Evolutionary conservation across 73 alveolate genomes (phyloP).

Genomic region (Tetrahymena malaccensis): DNA sequence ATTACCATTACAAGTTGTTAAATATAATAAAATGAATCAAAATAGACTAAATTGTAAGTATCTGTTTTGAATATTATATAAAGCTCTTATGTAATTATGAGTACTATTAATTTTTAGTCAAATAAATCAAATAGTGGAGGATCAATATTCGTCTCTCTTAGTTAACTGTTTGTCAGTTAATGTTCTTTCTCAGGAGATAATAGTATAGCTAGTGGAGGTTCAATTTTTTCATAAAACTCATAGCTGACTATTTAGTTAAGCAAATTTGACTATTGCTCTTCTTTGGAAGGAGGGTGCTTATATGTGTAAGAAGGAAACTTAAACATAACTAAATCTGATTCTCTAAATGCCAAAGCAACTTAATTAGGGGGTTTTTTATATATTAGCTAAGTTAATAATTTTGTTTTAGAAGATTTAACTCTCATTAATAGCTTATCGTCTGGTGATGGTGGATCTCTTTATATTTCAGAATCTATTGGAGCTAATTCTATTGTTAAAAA

Average conservation of each 20-base stretch:
- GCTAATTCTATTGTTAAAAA: neutral
- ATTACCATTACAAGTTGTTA: neutral
- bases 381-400: neutral
- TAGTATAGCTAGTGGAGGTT: neutral
- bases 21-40: neutral
- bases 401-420: neutral
- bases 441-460: neutral
- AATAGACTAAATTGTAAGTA: neutral
- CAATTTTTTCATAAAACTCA: neutral
- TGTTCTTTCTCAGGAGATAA: neutral
- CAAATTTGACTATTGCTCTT: neutral
- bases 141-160: neutral
- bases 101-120: too few species aligned
- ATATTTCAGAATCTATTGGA: neutral
- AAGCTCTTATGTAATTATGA: neutral
- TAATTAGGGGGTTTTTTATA: neutral
- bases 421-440: neutral
- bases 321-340: neutral
- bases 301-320: neutral
- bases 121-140: neutral
- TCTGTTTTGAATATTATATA: neutral
- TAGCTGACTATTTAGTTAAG: neutral
- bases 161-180: neutral
- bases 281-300: neutral
- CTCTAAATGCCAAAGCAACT: neutral